These are phyloP conservation scores for Alternaria sp. DNA, from an alignment of 2,329 filamentous ascomycete genomes.

Conservation along the genomic window DNA sequence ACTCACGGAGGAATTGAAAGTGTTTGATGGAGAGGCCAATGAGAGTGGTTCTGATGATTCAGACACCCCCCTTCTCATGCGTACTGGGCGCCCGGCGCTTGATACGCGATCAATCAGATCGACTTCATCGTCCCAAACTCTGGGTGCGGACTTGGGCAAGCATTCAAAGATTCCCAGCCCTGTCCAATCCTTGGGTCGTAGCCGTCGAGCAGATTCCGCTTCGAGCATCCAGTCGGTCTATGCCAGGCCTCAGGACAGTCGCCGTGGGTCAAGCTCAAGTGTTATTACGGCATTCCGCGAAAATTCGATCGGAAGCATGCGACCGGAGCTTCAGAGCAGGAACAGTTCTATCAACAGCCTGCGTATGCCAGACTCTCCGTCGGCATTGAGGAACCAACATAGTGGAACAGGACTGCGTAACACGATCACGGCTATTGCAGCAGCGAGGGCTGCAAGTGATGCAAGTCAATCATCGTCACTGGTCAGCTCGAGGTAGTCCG, in stretches of 20 bases:
- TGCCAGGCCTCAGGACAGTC: slow-evolving; percentile 23
- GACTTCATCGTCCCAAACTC: not conserved
- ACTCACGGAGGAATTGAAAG: slow-evolving; percentile 19
- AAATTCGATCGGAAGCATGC: slow-evolving; percentile 19
- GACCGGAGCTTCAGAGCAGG: slow-evolving; percentile 19
- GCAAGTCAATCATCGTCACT: slow-evolving; percentile 6
- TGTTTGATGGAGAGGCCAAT: slow-evolving; percentile 7
- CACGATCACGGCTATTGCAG: slow-evolving; percentile 29
- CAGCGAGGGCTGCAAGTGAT: slow-evolving; percentile 20
- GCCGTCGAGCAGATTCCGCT: slow-evolving; percentile 47
- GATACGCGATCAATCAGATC: not conserved
- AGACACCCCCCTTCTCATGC: not conserved
- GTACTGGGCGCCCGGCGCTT: not conserved
- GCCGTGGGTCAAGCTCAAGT: slow-evolving; percentile 39
- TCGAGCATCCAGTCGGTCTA: slow-evolving; percentile 48
- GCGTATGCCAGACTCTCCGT: slow-evolving; percentile 12
- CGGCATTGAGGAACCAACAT: slow-evolving; percentile 20
- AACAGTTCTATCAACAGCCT: slow-evolving; percentile 26
- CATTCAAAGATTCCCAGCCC: slow-evolving; percentile 54
- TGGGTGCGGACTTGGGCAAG: slow-evolving; percentile 21
- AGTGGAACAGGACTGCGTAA: slow-evolving; percentile 28
- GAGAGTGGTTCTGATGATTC: slow-evolving; percentile 12
- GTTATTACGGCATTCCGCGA: slow-evolving; percentile 38
- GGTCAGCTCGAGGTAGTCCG: slow-evolving; percentile 5
- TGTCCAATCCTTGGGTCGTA: slow-evolving; percentile 43